These are phyloP conservation scores for Hericium coralloides DNA, from an alignment of 768 basidiomycete species.

Conservation along the genomic window DNA sequence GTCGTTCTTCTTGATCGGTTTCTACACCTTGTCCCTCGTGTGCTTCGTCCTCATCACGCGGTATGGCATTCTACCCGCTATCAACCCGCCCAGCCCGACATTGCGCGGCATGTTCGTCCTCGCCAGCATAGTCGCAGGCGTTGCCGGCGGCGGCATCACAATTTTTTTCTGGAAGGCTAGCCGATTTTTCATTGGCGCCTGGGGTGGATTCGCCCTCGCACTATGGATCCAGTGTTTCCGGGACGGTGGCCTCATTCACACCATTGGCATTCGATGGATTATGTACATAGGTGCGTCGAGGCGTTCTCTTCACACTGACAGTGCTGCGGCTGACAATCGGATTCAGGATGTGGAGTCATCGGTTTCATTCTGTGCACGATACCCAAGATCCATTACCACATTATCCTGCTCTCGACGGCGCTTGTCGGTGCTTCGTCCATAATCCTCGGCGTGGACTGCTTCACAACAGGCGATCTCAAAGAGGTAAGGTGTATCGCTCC, in stretches of 20 bases:
- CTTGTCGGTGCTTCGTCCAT: constrained; percentile 87
- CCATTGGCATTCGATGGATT: constrained; percentile 81
- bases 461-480: constrained; percentile 84
- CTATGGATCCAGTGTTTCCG: constrained; percentile 84
- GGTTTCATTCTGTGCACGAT: constrained; percentile 82
- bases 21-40: constrained; percentile 80
- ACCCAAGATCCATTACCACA: constrained; percentile 80
- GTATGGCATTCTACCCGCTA: constrained; percentile 77
- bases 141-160: constrained; percentile 75
- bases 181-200: constrained; percentile 74
- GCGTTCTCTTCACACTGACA: constrained; percentile 4
- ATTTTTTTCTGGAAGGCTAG: constrained; percentile 93
- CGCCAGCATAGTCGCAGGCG: constrained; percentile 67
- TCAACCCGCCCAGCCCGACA: constrained; percentile 71
- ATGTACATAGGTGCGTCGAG: constrained; percentile 63
- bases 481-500: constrained; percentile 45
- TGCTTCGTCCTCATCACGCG: constrained; percentile 83
- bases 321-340: constrained; percentile 15
- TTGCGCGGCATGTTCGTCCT: constrained; percentile 89
- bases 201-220: constrained; percentile 81
- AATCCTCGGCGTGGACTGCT: constrained; percentile 91
- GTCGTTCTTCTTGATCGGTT: constrained; percentile 88
- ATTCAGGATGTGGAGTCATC: constrained; percentile 55
- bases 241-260: constrained; percentile 70
- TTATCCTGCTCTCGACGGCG: constrained; percentile 80